phyloP scores from a whole-genome alignment of 2,329 filamentous ascomycete genomes.

The Hypoxylon sp. region DNA sequence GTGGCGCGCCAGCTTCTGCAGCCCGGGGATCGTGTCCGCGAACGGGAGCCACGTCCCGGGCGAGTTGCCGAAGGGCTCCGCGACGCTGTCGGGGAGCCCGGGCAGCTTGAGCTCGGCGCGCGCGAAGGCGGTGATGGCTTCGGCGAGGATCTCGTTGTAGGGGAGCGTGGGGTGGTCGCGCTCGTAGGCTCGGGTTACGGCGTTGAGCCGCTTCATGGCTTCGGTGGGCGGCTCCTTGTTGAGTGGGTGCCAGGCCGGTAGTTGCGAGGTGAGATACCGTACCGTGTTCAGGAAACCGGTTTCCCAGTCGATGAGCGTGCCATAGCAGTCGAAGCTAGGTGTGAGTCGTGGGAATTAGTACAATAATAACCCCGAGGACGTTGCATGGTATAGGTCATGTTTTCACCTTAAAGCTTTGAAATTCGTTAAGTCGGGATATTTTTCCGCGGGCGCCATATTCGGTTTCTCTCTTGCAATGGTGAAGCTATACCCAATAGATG shows the following conservation, averaged over 20 bases:
- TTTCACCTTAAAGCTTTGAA: constrained; percentile 52
- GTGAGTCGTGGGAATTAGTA: background rate
- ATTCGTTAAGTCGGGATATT: constrained; percentile 48
- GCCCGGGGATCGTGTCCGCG: constrained; percentile 68
- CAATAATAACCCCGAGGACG: background rate
- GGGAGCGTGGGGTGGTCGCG: constrained; percentile 66
- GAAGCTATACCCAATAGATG: constrained; percentile 11
- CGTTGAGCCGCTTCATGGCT: constrained; percentile 61
- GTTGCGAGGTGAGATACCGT: constrained; percentile 60
- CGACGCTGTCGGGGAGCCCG: constrained; percentile 56
- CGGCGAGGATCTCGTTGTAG: constrained; percentile 72
- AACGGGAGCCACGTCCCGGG: constrained; percentile 71
- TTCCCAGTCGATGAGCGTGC: constrained; percentile 86
- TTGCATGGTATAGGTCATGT: background rate
- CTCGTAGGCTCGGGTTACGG: constrained; percentile 66
- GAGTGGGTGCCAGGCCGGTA: constrained; percentile 55
- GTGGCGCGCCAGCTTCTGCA: constrained; percentile 63
- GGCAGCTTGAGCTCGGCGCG: constrained; percentile 59
- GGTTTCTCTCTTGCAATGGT: constrained; percentile 26
- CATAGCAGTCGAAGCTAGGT: constrained; percentile 81
- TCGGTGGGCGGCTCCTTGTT: constrained; percentile 57
- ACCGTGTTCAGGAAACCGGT: constrained; percentile 72
- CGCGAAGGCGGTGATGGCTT: constrained; percentile 64
- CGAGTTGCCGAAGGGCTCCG: constrained; percentile 64
- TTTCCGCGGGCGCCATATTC: constrained; percentile 45